Base-by-base conservation (phyloP, 2,329 filamentous ascomycete species). In the Plectosphaerella cucumerina region DNA sequence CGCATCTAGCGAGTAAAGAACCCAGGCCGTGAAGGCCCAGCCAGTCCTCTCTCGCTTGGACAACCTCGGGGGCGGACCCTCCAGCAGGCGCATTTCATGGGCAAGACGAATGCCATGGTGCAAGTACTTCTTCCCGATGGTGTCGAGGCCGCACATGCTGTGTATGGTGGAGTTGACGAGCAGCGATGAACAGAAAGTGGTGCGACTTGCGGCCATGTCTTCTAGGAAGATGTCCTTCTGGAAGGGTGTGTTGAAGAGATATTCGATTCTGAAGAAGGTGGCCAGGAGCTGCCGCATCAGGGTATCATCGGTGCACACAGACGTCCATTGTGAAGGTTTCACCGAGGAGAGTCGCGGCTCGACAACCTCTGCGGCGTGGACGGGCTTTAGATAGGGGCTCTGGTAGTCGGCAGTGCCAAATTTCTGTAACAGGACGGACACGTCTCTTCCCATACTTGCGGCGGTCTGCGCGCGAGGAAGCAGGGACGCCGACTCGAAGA, bases 361-460 rank as follows among this genome's bases (percentile, higher is more conserved):
- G 3, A 68, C 48, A 1, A 73, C 51, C 1, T 58, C 53, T 5
- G 66, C 67, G 3, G 67, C 64, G 31, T 68, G 66, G 37, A 67
- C 72, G 0, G 71, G 70, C 43, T 65, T 71, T 5, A 67, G 48
- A 39, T 72, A 66, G 0, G 55, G 39, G 22, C 55, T 60, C 4
- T 50, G 53, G 4, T 58, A 42, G 12, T 63, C 58, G 8, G 26
- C 26, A 11, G 26, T 31, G 26, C 26, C 26, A 11, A 31, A 31
- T 11, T 31, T 31, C 12, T 31, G 26, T 10, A 31, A 10, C 26
- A 31, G 26, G 12, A 31, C 26, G 12, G 26, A 31, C 26, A 31
- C 26, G 12, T 31, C 26, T 9, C 26, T 31, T 11, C 26, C 26
- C 26, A 31, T 31, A 11, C 8, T 31, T 11, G 26, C 26, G 26